A percentile compares a stretch with the other conserved stretches of the same genome.
Evolutionary conservation across 2,329 filamentous ascomycete species (phyloP).

Genomic region (Fusarium cyanostomum): DNA sequence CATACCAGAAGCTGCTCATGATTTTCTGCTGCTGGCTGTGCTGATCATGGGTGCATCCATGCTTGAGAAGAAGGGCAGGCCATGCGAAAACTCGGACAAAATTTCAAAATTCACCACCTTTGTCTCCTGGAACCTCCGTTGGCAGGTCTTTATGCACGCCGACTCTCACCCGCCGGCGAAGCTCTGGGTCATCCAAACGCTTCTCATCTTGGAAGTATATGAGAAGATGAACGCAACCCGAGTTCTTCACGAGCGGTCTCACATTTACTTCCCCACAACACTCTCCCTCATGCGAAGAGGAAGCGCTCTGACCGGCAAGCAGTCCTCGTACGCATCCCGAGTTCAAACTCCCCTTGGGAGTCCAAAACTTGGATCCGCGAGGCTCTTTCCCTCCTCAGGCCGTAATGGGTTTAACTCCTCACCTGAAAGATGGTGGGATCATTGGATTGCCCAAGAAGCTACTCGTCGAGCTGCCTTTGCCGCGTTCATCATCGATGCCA

Average conservation of each 20-base stretch:
- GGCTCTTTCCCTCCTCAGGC: conserved; percentile 17
- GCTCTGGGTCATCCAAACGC: conserved; percentile 43
- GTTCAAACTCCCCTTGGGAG: conserved; percentile 38
- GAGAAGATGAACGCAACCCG: conserved; percentile 43
- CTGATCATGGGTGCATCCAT: conserved; percentile 44
- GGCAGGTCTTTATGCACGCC: conserved; percentile 45
- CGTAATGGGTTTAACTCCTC: conserved; percentile 33
- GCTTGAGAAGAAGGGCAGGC: conserved; percentile 36
- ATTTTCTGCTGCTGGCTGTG: conserved; percentile 41
- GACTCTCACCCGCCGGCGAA: conserved; percentile 44
- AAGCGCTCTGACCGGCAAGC: conserved; percentile 42
- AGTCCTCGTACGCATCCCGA: conserved; percentile 40
- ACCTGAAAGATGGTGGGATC: conserved; percentile 45
- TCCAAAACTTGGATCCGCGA: conserved; percentile 32
- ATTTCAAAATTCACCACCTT: conserved; percentile 44
- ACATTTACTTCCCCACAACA: conserved; percentile 44
- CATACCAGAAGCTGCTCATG: conserved; percentile 42
- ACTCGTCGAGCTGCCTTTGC: conserved; percentile 41
- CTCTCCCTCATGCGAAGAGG: conserved; percentile 43
- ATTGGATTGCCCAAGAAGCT: conserved; percentile 45
- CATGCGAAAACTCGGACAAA: conserved; percentile 34
- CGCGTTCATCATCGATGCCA: conserved; percentile 44
- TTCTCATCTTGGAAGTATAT: conserved; percentile 41
- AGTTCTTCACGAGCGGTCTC: conserved; percentile 42
- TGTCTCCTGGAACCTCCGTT: conserved; percentile 43